Percentiles rank a stretch among this genome's conserved stretches.
These are phyloP conservation scores for Suillus placidus DNA, from an alignment of 768 basidiomycete species.

Conservation along the genomic window DNA sequence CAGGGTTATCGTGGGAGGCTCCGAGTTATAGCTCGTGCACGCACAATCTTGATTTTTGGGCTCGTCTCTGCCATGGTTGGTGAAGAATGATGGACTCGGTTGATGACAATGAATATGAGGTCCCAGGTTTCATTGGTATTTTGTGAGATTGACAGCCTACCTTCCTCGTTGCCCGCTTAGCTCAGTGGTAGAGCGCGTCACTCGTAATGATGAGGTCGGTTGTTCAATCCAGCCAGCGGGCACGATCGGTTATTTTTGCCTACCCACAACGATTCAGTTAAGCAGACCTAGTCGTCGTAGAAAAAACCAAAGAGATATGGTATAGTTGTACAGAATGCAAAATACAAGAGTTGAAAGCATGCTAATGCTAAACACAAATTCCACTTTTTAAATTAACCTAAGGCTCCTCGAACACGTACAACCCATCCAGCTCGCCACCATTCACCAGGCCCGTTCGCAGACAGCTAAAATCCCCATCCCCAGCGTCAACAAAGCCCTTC, in stretches of 20 bases:
- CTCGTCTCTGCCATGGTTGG: constrained; percentile 31
- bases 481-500: constrained; percentile 18
- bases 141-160: background rate
- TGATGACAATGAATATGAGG: background rate
- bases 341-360: constrained; percentile 10
- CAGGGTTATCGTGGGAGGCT: background rate
- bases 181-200: constrained; percentile 40
- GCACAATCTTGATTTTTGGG: constrained; percentile 37
- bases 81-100: background rate
- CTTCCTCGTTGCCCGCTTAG: constrained; percentile 20
- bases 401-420: constrained; percentile 33
- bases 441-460: constrained; percentile 33
- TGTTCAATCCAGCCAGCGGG: constrained; percentile 49
- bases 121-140: background rate
- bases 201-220: constrained; percentile 46
- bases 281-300: background rate
- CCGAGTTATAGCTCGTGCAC: background rate
- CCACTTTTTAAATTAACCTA: constrained; percentile 7
- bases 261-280: background rate
- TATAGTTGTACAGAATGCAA: constrained; percentile 14
- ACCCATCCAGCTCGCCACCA: constrained; percentile 34
- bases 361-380: constrained; percentile 6
- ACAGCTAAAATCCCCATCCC: constrained; percentile 12
- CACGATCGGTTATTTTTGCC: constrained; percentile 16
- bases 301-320: constrained; percentile 8